These are phyloP conservation scores for Cryptococcus sp. DNA, from an alignment of 1,284 basidiomycete species.

Conservation along the genomic window DNA sequence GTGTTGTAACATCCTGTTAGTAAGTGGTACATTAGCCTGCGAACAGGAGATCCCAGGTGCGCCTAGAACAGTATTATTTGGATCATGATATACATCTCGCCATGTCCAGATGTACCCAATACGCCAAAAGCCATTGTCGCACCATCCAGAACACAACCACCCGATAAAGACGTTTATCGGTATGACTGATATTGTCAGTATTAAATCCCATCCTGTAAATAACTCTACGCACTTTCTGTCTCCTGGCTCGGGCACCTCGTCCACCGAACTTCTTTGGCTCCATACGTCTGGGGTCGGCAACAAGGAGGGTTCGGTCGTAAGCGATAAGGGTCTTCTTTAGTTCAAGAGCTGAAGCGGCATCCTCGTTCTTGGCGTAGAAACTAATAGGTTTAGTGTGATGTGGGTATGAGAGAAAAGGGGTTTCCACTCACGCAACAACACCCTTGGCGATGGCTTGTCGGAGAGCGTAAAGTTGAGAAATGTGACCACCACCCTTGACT, in stretches of 20 bases:
- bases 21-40: no score
- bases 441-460: constrained; percentile 99
- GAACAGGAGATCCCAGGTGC: no score
- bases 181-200: constrained; percentile 57
- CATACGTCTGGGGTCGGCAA: constrained; percentile 97
- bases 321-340: constrained; percentile 93
- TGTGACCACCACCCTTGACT: constrained; percentile 99
- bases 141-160: neutral
- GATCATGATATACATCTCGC: constrained; percentile 35
- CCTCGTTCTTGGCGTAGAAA: constrained; percentile 96
- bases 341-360: constrained; percentile 94
- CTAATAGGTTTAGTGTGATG: constrained; percentile 30
- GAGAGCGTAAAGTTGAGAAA: constrained; percentile 97
- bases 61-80: neutral
- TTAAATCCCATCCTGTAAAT: neutral
- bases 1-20: no score
- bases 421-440: constrained; percentile 67
- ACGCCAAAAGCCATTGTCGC: constrained; percentile 1
- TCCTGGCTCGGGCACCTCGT: constrained; percentile 89
- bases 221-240: constrained; percentile 62
- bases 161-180: constrained; percentile 59
- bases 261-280: constrained; percentile 99
- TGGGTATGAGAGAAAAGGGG: constrained; percentile 16
- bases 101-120: constrained; percentile 10
- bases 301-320: constrained; percentile 90